These are phyloP conservation scores for Afroboletus lepidellus DNA, from an alignment of 1,284 basidiomycete species.

Conservation along the genomic window DNA sequence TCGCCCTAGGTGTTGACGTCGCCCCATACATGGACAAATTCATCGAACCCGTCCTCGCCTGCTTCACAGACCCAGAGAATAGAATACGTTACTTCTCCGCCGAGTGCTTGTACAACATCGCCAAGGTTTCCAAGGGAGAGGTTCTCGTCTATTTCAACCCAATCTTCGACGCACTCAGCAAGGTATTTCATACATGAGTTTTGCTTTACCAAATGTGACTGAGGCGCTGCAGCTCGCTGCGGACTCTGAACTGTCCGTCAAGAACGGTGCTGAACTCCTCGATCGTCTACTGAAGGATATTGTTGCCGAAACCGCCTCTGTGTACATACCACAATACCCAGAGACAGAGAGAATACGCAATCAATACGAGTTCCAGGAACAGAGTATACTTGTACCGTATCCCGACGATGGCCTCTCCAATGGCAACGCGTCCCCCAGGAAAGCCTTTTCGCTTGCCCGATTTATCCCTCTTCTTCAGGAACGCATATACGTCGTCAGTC, in stretches of 20 bases:
- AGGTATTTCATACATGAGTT: constrained; percentile 52
- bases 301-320: constrained; percentile 93
- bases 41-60: constrained; percentile 86
- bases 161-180: constrained; percentile 95
- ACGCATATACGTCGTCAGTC: constrained; percentile 92
- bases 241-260: constrained; percentile 94
- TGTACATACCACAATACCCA: constrained; percentile 89
- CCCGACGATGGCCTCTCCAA: constrained; percentile 52
- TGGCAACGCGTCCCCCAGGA: constrained; percentile 48
- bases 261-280: constrained; percentile 98
- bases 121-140: constrained; percentile 97
- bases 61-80: constrained; percentile 94
- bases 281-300: constrained; percentile 97
- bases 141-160: constrained; percentile 97
- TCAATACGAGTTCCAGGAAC: constrained; percentile 39
- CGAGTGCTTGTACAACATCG: constrained; percentile 98
- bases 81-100: constrained; percentile 96
- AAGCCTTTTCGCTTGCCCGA: constrained; percentile 90
- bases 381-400: constrained; percentile 64
- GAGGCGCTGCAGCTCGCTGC: constrained; percentile 75
- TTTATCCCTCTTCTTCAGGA: constrained; percentile 95
- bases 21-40: constrained; percentile 94
- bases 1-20: constrained; percentile 91
- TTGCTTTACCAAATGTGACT: constrained; percentile 10
- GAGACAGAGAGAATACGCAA: constrained; percentile 71